phyloP scores from a whole-genome alignment of 257 asterid genomes.

The Capsicum pubescens region DNA sequence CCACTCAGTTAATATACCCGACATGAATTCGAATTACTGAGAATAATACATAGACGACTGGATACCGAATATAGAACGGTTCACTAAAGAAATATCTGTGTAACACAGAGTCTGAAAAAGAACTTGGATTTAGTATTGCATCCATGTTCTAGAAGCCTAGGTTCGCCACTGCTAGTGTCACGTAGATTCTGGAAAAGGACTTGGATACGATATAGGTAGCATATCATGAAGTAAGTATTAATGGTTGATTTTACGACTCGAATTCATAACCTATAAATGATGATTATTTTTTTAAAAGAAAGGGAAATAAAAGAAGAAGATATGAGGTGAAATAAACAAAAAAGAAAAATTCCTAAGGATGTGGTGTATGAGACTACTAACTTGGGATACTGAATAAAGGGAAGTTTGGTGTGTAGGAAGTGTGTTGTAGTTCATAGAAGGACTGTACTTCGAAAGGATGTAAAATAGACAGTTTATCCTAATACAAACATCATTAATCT shows the following conservation, averaged over 20 bases:
- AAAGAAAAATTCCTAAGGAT: neutral
- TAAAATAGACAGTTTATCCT: neutral
- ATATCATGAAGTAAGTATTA: neutral
- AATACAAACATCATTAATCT: neutral
- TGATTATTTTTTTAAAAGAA: neutral
- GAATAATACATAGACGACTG: neutral
- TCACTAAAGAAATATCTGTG: neutral
- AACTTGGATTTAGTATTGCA: neutral
- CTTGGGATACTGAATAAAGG: neutral
- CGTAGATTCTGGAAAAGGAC: neutral
- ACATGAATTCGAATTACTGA: neutral
- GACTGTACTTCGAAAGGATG: neutral
- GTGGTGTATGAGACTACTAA: neutral
- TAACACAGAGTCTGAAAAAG: neutral
- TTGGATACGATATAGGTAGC: neutral
- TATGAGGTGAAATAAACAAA: constrained; percentile 5
- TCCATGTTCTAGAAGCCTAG: too few species aligned
- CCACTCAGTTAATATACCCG: rapidly evolving
- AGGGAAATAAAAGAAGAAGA: neutral
- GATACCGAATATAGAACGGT: neutral
- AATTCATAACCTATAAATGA: neutral
- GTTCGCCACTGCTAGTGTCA: neutral
- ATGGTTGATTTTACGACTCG: neutral
- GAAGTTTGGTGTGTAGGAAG: neutral
- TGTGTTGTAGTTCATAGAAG: neutral